These are phyloP conservation scores for Suillus luteus DNA, from an alignment of 768 basidiomycete species.

Conservation along the genomic window DNA sequence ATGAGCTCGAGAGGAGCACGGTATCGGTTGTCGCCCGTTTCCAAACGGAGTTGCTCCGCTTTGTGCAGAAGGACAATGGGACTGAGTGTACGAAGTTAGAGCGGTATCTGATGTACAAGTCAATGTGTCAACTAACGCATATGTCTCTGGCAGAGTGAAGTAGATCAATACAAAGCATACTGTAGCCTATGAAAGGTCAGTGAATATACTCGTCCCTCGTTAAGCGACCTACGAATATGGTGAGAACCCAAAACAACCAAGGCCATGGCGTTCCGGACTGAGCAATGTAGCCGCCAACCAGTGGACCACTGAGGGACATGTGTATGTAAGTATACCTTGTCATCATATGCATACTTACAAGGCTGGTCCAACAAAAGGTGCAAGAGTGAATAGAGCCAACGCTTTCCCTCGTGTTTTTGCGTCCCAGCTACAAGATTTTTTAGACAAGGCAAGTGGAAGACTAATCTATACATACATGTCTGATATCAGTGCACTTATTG, in stretches of 20 bases:
- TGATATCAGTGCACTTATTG: not conserved
- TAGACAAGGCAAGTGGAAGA: not conserved
- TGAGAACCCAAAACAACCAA: not conserved
- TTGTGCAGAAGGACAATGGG: not conserved
- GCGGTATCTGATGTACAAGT: not conserved
- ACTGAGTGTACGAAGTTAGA: not conserved
- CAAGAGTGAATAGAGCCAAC: constrained; percentile 2
- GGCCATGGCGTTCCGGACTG: not conserved
- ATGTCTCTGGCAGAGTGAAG: constrained; percentile 1
- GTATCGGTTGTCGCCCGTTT: not conserved
- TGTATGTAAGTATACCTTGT: not conserved
- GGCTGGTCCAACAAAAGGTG: constrained; percentile 1
- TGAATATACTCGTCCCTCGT: not conserved
- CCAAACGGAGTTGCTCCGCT: not conserved
- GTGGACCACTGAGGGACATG: not conserved
- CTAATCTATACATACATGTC: not conserved
- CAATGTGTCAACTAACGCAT: not conserved
- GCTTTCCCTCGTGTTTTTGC: not conserved
- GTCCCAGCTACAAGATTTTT: not conserved
- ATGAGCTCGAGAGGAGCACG: not conserved
- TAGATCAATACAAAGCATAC: constrained; percentile 3
- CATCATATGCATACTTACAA: not conserved
- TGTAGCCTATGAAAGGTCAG: not conserved
- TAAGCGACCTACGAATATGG: not conserved
- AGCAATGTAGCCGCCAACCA: not conserved